Evolutionary conservation across 306 rosid genomes (phyloP).

Genomic region (Alnus rubra): DNA sequence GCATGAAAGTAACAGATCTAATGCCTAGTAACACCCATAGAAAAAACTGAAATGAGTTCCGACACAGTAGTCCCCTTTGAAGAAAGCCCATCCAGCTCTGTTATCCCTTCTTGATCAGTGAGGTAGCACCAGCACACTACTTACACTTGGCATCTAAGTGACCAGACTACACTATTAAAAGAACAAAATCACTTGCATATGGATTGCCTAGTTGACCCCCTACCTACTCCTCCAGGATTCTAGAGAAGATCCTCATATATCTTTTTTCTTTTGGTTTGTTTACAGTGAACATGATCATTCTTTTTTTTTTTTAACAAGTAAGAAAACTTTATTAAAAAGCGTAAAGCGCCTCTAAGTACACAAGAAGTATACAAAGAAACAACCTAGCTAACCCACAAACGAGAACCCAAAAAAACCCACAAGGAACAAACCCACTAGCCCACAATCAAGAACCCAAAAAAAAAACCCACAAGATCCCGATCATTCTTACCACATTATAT

Average conservation of each 20-base stretch:
- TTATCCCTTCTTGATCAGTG: conserved; percentile 9
- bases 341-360: too few relatives aligned
- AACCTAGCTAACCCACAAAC: too few relatives aligned
- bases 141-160: conserved; percentile 6
- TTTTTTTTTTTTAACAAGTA: too few relatives aligned
- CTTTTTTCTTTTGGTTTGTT: not conserved
- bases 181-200: not conserved
- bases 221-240: not conserved
- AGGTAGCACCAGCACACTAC: conserved; percentile 7
- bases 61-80: not conserved
- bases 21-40: conserved; percentile 19
- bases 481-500: not conserved
- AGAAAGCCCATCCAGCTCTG: conserved; percentile 16
- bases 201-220: not conserved
- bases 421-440: too few relatives aligned
- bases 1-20: conserved; percentile 3
- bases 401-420: too few relatives aligned
- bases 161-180: not conserved
- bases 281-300: not conserved
- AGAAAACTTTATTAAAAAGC: too few relatives aligned
- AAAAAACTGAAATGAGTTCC: conserved; percentile 8
- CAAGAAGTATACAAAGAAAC: too few relatives aligned
- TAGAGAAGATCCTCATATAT: not conserved
- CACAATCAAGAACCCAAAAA: too few relatives aligned
- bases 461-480: too few relatives aligned